Evolutionary conservation across 192 early-diverging fungal species (phyloP).

Genomic region (Phycomyces blakesleeanus): DNA sequence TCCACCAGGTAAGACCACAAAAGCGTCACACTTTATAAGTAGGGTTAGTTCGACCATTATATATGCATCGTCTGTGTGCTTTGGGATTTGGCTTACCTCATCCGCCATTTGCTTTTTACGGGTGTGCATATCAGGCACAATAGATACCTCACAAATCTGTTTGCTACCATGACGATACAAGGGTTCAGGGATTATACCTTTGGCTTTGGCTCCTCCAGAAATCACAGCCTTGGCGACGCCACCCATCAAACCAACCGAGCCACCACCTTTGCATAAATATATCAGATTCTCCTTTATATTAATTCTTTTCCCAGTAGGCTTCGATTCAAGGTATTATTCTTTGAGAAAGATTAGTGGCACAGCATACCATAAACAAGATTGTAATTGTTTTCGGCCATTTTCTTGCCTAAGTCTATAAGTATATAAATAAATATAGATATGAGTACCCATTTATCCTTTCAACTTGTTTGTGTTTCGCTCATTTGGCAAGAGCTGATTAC

Average conservation of each 20-base stretch:
- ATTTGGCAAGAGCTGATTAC: constrained; percentile 11
- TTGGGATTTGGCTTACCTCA: constrained; percentile 44
- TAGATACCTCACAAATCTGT: constrained; percentile 43
- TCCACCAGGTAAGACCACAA: constrained; percentile 85
- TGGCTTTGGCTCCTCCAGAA: constrained; percentile 56
- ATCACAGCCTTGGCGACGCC: constrained; percentile 64
- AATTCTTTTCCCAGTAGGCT: neutral
- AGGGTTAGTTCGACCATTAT: too few species aligned
- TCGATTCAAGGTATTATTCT: too few species aligned
- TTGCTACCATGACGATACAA: constrained; percentile 40
- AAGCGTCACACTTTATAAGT: constrained; percentile 56
- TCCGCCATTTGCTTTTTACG: constrained; percentile 77
- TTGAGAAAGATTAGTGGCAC: neutral
- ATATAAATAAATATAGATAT: neutral
- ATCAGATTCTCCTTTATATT: neutral
- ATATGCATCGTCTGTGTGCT: too few species aligned
- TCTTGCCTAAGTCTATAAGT: constrained; percentile 46
- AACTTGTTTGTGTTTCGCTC: too few species aligned
- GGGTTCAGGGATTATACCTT: constrained; percentile 74
- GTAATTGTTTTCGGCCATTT: constrained; percentile 52
- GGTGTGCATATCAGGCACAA: constrained; percentile 82
- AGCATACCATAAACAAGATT: constrained; percentile 63
- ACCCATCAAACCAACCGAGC: constrained; percentile 77
- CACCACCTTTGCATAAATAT: constrained; percentile 45
- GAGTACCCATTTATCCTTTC: neutral